phyloP scores from a whole-genome alignment of 2,329 filamentous ascomycete species.

The Apiospora sp. region DNA sequence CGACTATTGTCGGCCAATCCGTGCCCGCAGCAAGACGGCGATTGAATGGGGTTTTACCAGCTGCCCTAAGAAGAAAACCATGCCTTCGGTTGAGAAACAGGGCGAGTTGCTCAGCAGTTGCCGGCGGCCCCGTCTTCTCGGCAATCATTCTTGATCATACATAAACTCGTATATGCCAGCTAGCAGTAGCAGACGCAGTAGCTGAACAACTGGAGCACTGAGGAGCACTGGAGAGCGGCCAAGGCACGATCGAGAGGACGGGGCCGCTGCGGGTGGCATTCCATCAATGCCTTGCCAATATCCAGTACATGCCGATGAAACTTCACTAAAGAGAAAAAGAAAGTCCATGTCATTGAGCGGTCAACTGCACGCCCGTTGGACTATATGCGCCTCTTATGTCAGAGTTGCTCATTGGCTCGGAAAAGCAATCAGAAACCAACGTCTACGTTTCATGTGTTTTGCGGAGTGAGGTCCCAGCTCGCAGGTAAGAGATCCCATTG shows the following conservation, averaged over 20 bases:
- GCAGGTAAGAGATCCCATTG: background rate
- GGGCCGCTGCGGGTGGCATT: slow-evolving; percentile 5
- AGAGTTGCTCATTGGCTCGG: background rate
- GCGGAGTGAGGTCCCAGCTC: background rate
- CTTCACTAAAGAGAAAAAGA: slow-evolving; percentile 13
- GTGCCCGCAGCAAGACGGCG: slow-evolving; percentile 10
- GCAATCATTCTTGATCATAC: background rate
- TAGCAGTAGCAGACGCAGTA: background rate
- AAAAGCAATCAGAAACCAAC: slow-evolving; percentile 12
- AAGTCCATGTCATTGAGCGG: slow-evolving; percentile 18
- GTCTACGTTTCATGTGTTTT: slow-evolving; percentile 15
- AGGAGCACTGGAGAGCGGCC: background rate
- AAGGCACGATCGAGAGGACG: slow-evolving; percentile 8
- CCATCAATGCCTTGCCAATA: slow-evolving; percentile 17
- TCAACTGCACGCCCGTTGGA: slow-evolving; percentile 10
- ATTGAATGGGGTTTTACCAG: background rate
- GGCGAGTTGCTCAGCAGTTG: background rate
- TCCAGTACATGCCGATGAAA: slow-evolving; percentile 5
- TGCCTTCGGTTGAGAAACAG: background rate
- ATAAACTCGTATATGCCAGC: background rate
- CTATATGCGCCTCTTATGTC: background rate
- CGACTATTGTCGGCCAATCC: slow-evolving; percentile 2
- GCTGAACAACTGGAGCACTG: background rate
- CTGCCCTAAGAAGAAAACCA: background rate
- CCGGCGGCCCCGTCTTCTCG: background rate